Conservation (phyloP, 129 eudicot species). For the Dittrichia graveolens region DNA sequence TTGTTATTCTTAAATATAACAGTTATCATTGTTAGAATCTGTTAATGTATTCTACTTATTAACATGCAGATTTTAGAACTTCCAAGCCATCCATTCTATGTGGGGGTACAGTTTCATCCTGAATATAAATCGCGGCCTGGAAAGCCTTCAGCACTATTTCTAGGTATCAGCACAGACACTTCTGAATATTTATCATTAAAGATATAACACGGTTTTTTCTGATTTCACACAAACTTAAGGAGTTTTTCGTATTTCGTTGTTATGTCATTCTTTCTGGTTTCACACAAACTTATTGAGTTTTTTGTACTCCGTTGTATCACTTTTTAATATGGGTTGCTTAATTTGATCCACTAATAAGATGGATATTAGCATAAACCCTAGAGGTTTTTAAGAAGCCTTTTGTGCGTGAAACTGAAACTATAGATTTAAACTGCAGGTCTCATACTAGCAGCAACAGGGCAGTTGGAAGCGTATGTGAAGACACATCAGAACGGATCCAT, state of each 20-base stretch:
- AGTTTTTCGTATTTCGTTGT: background rate
- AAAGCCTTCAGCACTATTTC: constrained; percentile 80
- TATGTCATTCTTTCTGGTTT: background rate
- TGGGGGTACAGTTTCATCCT: constrained; percentile 97
- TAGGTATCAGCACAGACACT: constrained; percentile 52
- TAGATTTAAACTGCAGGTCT: constrained; percentile 58
- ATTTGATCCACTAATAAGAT: too few species aligned
- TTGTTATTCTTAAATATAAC: background rate
- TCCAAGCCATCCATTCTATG: constrained; percentile 77
- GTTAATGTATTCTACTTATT: background rate
- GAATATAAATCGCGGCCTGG: constrained; percentile 98
- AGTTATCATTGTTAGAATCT: background rate
- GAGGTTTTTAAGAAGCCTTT: background rate
- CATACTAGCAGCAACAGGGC: constrained; percentile 85
- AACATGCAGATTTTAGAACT: constrained; percentile 76
- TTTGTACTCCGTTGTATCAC: background rate
- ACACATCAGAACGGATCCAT: constrained; percentile 66
- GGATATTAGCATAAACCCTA: too few species aligned
- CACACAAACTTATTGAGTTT: background rate
- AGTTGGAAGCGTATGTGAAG: constrained; percentile 57
- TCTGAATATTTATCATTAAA: background rate
- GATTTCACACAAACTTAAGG: background rate
- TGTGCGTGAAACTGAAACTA: constrained; percentile 9
- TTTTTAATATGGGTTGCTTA: background rate
- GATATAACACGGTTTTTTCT: background rate